phyloP scores from a whole-genome alignment of 257 asterid species.

The Solanum chiquidenum region DNA sequence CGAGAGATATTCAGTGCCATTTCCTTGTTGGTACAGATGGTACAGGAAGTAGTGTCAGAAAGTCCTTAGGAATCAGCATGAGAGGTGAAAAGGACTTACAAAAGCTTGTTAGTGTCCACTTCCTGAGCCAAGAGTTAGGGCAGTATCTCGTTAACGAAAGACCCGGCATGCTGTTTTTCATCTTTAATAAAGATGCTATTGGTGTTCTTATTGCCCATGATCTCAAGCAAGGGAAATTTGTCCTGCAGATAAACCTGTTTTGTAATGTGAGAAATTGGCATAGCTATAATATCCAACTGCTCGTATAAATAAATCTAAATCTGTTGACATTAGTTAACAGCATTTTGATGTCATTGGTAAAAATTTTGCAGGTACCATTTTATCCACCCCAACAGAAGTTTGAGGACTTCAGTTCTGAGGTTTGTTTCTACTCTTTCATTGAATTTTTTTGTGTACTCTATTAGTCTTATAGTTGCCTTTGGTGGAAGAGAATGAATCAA shows the following conservation, averaged over 20 bases:
- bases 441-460: background rate
- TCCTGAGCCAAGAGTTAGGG: conserved; percentile 69
- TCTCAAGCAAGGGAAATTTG: conserved; percentile 79
- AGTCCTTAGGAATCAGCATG: conserved; percentile 63
- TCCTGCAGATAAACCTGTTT: conserved; percentile 55
- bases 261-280: background rate
- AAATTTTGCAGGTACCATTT: conserved; percentile 58
- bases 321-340: background rate
- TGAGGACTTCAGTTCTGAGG: conserved; percentile 64
- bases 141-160: conserved; percentile 63
- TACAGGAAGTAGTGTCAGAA: conserved; percentile 66
- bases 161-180: conserved; percentile 86
- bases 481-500: background rate
- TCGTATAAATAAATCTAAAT: background rate
- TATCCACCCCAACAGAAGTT: conserved; percentile 90
- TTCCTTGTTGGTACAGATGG: conserved; percentile 75
- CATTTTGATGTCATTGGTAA: background rate
- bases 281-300: background rate
- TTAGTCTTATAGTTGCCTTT: background rate
- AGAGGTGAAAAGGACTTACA: conserved; percentile 69
- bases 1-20: conserved; percentile 40
- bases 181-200: conserved; percentile 69
- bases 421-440: conserved; percentile 7
- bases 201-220: conserved; percentile 97
- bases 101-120: conserved; percentile 82